These are phyloP conservation scores for Elsinoe perseae DNA, from an alignment of 2,329 filamentous ascomycete species.

Conservation along the genomic window DNA sequence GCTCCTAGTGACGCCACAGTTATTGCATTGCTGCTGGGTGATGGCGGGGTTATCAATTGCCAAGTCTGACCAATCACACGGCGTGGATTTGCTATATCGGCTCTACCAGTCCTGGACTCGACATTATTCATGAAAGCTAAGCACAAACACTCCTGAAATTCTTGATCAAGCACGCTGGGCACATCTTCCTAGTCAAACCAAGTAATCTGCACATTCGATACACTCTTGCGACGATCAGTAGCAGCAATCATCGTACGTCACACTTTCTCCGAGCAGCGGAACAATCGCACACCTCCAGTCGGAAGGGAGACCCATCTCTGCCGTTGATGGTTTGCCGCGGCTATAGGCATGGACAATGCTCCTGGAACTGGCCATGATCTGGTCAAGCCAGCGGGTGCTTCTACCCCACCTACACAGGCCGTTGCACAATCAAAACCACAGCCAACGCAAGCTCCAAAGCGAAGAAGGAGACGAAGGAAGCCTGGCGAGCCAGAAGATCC, in stretches of 20 bases:
- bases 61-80: neutral
- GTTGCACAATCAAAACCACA: neutral
- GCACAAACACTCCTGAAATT: too few relatives aligned
- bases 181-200: too few relatives aligned
- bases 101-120: neutral
- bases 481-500: constrained; percentile 21
- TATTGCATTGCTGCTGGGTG: neutral
- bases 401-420: neutral
- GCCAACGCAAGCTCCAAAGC: neutral
- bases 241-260: too few relatives aligned
- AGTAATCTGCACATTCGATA: too few relatives aligned
- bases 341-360: neutral
- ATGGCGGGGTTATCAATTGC: neutral
- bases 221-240: too few relatives aligned
- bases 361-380: neutral
- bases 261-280: neutral
- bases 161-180: too few relatives aligned
- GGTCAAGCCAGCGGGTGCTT: neutral
- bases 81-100: neutral
- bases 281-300: neutral
- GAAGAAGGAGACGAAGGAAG: constrained; percentile 5
- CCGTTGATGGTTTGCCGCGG: neutral
- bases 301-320: neutral
- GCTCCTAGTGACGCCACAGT: too few relatives aligned
- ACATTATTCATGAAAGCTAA: too few relatives aligned